phyloP scores from a whole-genome alignment of 768 basidiomycete genomes.

The Tulasnella sp. region DNA sequence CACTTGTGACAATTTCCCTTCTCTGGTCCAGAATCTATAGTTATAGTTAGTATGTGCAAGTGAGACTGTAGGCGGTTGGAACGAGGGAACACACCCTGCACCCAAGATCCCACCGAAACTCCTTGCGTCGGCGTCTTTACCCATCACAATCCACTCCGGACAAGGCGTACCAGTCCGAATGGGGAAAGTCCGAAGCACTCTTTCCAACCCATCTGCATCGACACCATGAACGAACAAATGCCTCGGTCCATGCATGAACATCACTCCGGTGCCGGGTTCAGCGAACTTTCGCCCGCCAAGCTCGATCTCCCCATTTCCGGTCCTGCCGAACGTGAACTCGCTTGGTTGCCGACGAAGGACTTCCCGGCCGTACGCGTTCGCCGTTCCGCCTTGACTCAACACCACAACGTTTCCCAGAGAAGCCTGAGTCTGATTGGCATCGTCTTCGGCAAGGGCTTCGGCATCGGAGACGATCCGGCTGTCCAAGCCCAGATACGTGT shows the following conservation, averaged over 20 bases:
- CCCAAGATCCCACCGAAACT: conserved; percentile 10
- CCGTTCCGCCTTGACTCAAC: background rate
- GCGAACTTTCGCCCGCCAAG: background rate
- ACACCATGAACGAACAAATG: conserved; percentile 10
- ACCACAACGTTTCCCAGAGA: conserved; percentile 9
- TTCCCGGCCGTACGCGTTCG: background rate
- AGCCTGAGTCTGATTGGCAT: background rate
- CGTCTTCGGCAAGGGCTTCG: background rate
- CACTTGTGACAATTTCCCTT: background rate
- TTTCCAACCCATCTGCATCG: conserved; percentile 4
- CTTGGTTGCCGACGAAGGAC: background rate
- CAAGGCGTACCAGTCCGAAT: conserved; percentile 7
- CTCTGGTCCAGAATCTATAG: conserved; percentile 10
- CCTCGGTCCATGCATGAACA: conserved; percentile 6
- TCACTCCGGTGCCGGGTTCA: background rate
- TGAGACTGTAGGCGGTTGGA: background rate
- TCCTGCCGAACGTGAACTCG: background rate
- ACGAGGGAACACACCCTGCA: conserved; percentile 2
- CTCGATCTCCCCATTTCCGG: background rate
- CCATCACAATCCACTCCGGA: conserved; percentile 13
- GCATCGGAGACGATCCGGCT: conserved; percentile 4
- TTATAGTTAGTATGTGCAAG: background rate
- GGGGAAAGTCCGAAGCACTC: conserved; percentile 12
- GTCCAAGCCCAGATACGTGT: conserved; percentile 13
- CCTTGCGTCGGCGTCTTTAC: background rate